phyloP scores from a whole-genome alignment of 164 flowering plant species.

The Macadamia tetraphylla region DNA sequence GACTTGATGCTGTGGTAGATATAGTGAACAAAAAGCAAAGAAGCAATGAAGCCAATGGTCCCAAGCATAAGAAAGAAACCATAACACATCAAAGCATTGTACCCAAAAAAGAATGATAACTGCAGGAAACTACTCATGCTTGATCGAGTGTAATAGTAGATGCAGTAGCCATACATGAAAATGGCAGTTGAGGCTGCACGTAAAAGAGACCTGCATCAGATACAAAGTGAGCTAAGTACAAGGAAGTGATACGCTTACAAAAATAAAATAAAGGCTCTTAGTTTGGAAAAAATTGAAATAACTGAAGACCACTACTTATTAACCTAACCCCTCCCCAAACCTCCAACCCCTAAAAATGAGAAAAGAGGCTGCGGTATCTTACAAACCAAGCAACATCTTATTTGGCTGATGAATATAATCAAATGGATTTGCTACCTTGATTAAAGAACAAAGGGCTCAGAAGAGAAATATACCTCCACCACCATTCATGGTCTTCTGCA shows the following conservation, averaged over 20 bases:
- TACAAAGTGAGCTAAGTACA: constrained; percentile 2
- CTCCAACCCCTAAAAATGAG: too few relatives aligned
- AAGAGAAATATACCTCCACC: constrained; percentile 75
- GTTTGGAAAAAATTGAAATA: too few relatives aligned
- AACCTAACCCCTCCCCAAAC: too few relatives aligned
- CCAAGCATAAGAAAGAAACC: constrained; percentile 76
- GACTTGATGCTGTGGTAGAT: constrained; percentile 54
- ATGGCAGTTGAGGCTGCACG: constrained; percentile 71
- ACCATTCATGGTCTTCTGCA: constrained; percentile 74
- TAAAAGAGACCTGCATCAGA: constrained; percentile 57
- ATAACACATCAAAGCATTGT: constrained; percentile 71
- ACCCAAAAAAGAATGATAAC: constrained; percentile 58
- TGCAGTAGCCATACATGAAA: constrained; percentile 61
- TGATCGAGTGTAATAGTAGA: constrained; percentile 57
- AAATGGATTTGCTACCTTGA: not conserved
- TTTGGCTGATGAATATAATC: not conserved
- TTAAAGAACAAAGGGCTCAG: not conserved
- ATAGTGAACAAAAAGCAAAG: constrained; percentile 51
- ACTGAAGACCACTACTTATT: too few relatives aligned
- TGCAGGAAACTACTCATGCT: constrained; percentile 71
- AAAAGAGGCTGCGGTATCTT: too few relatives aligned
- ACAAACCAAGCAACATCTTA: not conserved
- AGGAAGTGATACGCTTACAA: not conserved
- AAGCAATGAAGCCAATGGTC: constrained; percentile 55
- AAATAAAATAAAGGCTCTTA: too few relatives aligned